Evolutionary conservation across 352 stramenopile genomes (phyloP), one percentile per base, ranked within the genome.

Genomic region (Lagenidium sp.): DNA sequence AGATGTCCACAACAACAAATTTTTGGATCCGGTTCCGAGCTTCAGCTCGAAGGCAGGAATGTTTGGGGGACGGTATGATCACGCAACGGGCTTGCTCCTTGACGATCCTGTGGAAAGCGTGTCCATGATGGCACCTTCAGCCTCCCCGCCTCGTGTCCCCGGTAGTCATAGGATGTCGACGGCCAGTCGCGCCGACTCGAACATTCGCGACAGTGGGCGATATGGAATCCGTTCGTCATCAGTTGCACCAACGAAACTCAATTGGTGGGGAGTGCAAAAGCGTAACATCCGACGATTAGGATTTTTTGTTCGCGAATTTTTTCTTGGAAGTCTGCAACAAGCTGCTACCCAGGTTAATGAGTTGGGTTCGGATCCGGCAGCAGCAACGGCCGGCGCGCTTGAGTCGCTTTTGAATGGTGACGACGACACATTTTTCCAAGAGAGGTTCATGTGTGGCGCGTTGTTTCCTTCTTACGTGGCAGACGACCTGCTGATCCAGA

Each of bases 1-100:
- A 32, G 78, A 93, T 42, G 73, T 86, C 8, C 69, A 85, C 46
- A 90, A 89, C 57, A 89, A 89, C 55, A 76, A 73, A 16, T 93
- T 85, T 25, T 53, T 93, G 32, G 80, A 93, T 40, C 63, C 77
- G 0, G 68, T 92, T 6, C 48, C 70, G n/a, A 85, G 65, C 38
- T 83, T 82, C 24, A 61, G 62, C n/a, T 69, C 63, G 0, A 50
- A 43, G 4, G 2, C 21, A 34, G 28, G 15, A 8, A 13, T 13
- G 8, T 32, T 32, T 15, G n/a, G n/a, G 20, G 32, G 36, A n/a
- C 16, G 24, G 2, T 44, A 39, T 3, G 28, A 40, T 29, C 31
- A 24, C 20, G 40, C 56, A 4, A 30, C 46, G 4, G 36, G 51
- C 11, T 38, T 29, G 25, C 49, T 41, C 7, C 23, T 56, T 11